These are phyloP conservation scores for Gastrodia elata DNA, from an alignment of 106 monocot species.

Conservation along the genomic window DNA sequence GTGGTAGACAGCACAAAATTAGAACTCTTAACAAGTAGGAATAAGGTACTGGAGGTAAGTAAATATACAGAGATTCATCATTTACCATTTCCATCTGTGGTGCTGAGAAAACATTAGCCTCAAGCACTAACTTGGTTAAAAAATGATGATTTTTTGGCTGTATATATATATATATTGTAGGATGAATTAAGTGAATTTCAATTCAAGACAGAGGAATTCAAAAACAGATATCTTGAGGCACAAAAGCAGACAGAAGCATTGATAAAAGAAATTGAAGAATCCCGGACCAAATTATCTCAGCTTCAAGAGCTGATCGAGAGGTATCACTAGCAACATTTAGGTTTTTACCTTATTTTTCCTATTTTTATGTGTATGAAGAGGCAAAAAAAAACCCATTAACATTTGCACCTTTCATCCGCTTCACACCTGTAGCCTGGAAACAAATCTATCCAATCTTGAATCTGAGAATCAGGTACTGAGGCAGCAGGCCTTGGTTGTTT, in stretches of 20 bases:
- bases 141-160: neutral
- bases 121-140: neutral
- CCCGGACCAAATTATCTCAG: conserved; percentile 41
- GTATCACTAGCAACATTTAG: conserved; percentile 16
- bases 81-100: neutral
- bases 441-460: conserved; percentile 59
- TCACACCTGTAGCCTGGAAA: conserved; percentile 50
- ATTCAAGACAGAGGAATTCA: conserved; percentile 73
- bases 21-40: conserved; percentile 46
- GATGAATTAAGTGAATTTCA: conserved; percentile 56
- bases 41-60: conserved; percentile 73
- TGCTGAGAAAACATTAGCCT: neutral
- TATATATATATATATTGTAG: conserved; percentile 17
- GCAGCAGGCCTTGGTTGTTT: conserved; percentile 65
- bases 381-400: neutral
- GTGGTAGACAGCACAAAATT: conserved; percentile 68
- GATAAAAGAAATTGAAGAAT: conserved; percentile 57
- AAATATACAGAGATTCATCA: neutral
- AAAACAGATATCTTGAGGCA: conserved; percentile 48
- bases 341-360: neutral
- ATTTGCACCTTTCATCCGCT: neutral
- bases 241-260: conserved; percentile 49
- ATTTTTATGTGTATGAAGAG: neutral
- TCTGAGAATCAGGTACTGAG: conserved; percentile 86
- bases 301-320: conserved; percentile 81